Evolutionary conservation across 1,284 basidiomycete genomes (phyloP).

Genomic region (Cryptococcus depauperatus): DNA sequence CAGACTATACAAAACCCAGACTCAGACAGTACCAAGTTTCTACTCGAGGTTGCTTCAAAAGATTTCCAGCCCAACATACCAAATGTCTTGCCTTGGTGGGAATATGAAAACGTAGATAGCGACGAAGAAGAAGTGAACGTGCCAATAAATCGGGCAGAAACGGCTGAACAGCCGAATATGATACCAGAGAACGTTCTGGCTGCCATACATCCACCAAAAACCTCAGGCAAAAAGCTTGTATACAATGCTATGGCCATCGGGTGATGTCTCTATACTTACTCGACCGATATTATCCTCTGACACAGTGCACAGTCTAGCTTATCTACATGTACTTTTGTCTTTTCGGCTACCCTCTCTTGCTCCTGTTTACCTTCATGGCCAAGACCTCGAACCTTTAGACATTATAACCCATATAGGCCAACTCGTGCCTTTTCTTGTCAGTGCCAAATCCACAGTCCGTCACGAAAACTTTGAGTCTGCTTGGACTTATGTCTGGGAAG

Average conservation of each 20-base stretch:
- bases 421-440: conserved; percentile 33
- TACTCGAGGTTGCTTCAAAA: conserved; percentile 26
- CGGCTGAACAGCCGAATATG: conserved; percentile 3
- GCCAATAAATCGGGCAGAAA: neutral
- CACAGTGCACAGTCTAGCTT: conserved; percentile 35
- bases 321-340: conserved; percentile 33
- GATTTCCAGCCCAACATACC: conserved; percentile 9
- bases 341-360: conserved; percentile 32
- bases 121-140: conserved; percentile 7
- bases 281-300: too few species aligned
- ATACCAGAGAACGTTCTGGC: conserved; percentile 6
- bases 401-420: conserved; percentile 18
- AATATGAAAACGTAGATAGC: conserved; percentile 5
- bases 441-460: conserved; percentile 31
- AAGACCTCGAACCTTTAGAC: conserved; percentile 10
- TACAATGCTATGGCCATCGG: conserved; percentile 39
- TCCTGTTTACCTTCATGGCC: conserved; percentile 4
- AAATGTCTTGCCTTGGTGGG: conserved; percentile 29
- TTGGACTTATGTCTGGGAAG: conserved; percentile 36
- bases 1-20: conserved; percentile 34
- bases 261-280: too few species aligned
- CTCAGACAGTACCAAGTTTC: conserved; percentile 24
- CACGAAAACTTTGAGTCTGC: conserved; percentile 25
- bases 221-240: conserved; percentile 22
- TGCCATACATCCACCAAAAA: conserved; percentile 12